A percentile compares a stretch with the other conserved stretches of the same genome.
These are phyloP conservation scores for Colletotrichum sp. DNA, from an alignment of 2,329 filamentous ascomycete species.

Conservation along the genomic window DNA sequence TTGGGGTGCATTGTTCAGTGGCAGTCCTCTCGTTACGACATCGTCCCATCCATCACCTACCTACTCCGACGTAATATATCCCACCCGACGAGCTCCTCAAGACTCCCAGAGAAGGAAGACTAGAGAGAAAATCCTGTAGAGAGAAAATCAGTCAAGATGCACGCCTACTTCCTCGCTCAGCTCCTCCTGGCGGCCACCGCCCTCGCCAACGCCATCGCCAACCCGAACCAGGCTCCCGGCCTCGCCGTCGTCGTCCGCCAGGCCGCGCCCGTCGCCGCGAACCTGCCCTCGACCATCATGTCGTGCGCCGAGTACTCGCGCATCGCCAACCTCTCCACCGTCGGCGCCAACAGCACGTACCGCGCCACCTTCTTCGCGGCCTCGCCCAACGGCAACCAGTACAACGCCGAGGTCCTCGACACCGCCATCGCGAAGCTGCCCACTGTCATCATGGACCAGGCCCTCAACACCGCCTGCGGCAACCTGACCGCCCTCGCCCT, in stretches of 20 bases:
- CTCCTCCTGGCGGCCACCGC: slow-evolving; percentile 15
- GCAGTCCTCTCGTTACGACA: not conserved
- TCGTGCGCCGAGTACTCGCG: slow-evolving; percentile 46
- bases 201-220: not conserved
- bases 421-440: slow-evolving; percentile 39
- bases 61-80: not conserved
- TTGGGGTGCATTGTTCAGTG: not conserved
- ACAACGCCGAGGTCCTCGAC: slow-evolving; percentile 44
- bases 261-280: not conserved
- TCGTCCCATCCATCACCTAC: not conserved
- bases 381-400: slow-evolving; percentile 44
- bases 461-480: slow-evolving; percentile 48
- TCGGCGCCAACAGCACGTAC: slow-evolving; percentile 49
- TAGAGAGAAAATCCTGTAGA: not conserved
- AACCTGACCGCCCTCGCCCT: slow-evolving; percentile 50
- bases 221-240: not conserved
- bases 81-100: not conserved
- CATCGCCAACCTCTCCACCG: slow-evolving; percentile 51
- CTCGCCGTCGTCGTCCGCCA: slow-evolving; percentile 19
- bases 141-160: not conserved
- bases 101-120: not conserved
- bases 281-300: not conserved
- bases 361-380: slow-evolving; percentile 50
- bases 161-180: slow-evolving; percentile 7
- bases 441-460: slow-evolving; percentile 40